Conservation (phyloP, 495 filamentous ascomycete genomes). For the Tuber umbilicatum region DNA sequence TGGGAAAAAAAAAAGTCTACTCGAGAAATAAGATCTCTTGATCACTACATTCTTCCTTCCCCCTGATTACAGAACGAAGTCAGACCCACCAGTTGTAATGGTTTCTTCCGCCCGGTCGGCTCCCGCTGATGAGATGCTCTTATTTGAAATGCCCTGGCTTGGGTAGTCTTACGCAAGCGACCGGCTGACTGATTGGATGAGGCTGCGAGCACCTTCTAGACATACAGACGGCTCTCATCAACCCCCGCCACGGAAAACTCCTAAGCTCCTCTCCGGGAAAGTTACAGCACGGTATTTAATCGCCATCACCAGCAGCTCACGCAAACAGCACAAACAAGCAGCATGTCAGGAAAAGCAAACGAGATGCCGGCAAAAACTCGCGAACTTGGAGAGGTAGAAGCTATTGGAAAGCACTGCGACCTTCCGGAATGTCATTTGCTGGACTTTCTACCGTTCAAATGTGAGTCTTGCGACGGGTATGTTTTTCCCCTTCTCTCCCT, state of each 20-base stretch:
- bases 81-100: background rate
- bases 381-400: conserved; percentile 29
- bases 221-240: background rate
- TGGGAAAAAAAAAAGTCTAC: background rate
- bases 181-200: background rate
- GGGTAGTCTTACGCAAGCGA: background rate
- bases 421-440: conserved; percentile 84
- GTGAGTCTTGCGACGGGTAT: conserved; percentile 68
- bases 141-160: background rate
- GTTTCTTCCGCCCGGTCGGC: background rate
- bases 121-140: background rate
- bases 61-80: background rate
- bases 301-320: background rate
- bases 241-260: background rate
- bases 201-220: background rate
- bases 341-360: conserved; percentile 1
- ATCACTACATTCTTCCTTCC: background rate
- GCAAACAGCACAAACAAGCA: background rate
- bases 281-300: background rate
- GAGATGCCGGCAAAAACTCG: background rate
- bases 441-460: conserved; percentile 93
- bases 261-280: background rate
- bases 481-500: conserved; percentile 3
- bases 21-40: background rate
- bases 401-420: conserved; percentile 84